These are phyloP conservation scores for Linaria vulgaris DNA, from an alignment of 257 asterid species.

Conservation along the genomic window DNA sequence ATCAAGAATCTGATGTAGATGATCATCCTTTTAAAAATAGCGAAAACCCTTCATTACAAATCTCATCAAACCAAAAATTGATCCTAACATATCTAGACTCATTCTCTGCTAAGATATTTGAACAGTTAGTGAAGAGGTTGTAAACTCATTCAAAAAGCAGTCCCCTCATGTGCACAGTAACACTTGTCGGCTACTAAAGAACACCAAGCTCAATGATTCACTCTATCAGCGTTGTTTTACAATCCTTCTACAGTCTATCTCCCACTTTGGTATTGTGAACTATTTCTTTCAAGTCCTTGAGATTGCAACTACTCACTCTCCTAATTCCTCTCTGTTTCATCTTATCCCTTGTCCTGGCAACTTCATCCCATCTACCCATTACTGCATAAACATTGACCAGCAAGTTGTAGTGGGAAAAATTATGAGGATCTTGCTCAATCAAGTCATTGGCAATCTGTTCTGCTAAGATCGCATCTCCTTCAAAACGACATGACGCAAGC, in stretches of 20 bases:
- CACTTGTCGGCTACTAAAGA: not conserved
- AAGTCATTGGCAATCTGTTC: constrained; percentile 51
- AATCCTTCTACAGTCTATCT: not conserved
- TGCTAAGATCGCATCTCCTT: constrained; percentile 43
- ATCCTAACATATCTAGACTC: not conserved
- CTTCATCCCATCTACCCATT: constrained; percentile 74
- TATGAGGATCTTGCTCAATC: constrained; percentile 58
- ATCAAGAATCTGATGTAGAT: not conserved
- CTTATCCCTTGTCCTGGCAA: constrained; percentile 42
- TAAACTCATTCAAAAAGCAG: not conserved
- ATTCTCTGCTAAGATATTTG: not conserved
- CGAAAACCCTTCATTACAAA: too few species aligned
- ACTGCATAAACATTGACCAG: constrained; percentile 64
- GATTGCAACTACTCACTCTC: constrained; percentile 46
- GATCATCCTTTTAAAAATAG: not conserved
- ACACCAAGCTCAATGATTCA: not conserved
- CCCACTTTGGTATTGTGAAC: constrained; percentile 33
- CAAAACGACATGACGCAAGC: constrained; percentile 55
- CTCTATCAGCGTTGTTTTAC: not conserved
- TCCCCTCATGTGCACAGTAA: constrained; percentile 1
- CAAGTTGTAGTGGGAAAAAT: constrained; percentile 44
- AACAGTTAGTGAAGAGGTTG: not conserved
- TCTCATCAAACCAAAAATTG: constrained; percentile 13
- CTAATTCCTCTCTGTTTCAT: constrained; percentile 58
- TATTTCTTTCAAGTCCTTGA: constrained; percentile 58